phyloP scores from a whole-genome alignment of 73 alveolate species.

The Symbiodinium pilosum region DNA sequence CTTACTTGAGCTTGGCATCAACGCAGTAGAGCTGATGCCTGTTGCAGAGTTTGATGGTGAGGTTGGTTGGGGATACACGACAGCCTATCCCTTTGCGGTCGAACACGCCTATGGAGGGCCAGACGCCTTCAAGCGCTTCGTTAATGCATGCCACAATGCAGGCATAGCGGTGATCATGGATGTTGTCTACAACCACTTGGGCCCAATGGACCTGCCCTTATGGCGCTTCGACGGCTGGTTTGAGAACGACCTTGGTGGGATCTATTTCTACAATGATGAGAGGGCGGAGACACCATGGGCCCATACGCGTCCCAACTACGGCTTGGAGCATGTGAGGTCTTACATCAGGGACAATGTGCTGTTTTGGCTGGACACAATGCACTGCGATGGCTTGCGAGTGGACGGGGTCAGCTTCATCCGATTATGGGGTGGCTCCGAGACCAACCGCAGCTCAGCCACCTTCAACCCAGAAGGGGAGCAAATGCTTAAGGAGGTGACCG shows the following conservation, averaged over 20 bases:
- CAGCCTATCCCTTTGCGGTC: constrained; percentile 74
- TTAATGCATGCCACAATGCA: constrained; percentile 39
- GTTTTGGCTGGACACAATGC: constrained; percentile 79
- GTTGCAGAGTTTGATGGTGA: constrained; percentile 89
- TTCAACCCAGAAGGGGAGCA: constrained; percentile 89
- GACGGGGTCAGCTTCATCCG: constrained; percentile 92
- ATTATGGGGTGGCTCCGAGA: constrained; percentile 65
- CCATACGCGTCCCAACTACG: constrained; percentile 86
- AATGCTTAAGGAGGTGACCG: constrained; percentile 37
- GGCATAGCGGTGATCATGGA: constrained; percentile 73
- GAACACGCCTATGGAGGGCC: constrained; percentile 82
- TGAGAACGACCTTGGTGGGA: constrained; percentile 54
- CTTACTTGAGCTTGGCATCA: constrained; percentile 28
- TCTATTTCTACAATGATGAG: constrained; percentile 56
- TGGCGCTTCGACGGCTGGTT: constrained; percentile 91
- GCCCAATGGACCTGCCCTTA: constrained; percentile 84
- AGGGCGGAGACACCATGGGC: constrained; percentile 93
- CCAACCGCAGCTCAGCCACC: constrained; percentile 74
- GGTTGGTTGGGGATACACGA: constrained; percentile 76
- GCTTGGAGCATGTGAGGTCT: constrained; percentile 28
- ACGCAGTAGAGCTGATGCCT: constrained; percentile 73
- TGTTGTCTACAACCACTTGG: constrained; percentile 74
- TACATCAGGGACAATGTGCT: constrained; percentile 41
- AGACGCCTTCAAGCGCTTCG: constrained; percentile 82
- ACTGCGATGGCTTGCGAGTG: constrained; percentile 88